Percentiles rank a stretch among this genome's conserved stretches.
These are phyloP conservation scores for Syncephalastrum monosporum DNA, from an alignment of 371 early-diverging fungal genomes.

Conservation along the genomic window DNA sequence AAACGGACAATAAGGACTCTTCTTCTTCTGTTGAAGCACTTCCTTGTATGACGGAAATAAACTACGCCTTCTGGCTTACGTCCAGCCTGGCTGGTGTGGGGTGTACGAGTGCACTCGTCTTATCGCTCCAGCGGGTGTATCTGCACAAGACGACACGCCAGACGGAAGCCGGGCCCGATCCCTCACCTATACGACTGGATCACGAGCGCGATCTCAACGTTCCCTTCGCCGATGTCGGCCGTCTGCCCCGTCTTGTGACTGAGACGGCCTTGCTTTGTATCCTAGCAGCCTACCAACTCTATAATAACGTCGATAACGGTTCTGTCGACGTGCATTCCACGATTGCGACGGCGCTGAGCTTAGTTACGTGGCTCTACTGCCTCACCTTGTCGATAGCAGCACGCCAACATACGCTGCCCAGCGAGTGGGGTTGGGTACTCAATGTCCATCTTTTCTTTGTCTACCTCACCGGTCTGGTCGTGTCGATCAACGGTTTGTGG, in stretches of 20 bases:
- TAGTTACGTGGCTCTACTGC: constrained; percentile 32
- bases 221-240: constrained; percentile 20
- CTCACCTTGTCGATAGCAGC: constrained; percentile 22
- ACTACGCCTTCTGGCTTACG: constrained; percentile 14
- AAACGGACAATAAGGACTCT: no score
- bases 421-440: constrained; percentile 35
- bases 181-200: constrained; percentile 11
- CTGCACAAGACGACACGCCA: constrained; percentile 9
- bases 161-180: constrained; percentile 6
- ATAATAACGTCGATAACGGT: constrained; percentile 6
- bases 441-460: constrained; percentile 39
- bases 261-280: constrained; percentile 10
- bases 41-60: no score
- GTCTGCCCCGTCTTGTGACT: constrained; percentile 17
- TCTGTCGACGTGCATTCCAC: constrained; percentile 6
- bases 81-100: constrained; percentile 2
- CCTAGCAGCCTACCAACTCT: constrained; percentile 10
- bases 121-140: constrained; percentile 18
- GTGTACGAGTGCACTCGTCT: constrained; percentile 14
- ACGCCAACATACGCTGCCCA: constrained; percentile 25
- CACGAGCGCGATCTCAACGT: constrained; percentile 16
- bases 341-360: constrained; percentile 10
- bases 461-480: constrained; percentile 7
- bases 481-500: constrained; percentile 16
- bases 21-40: no score